Conservation (phyloP, 139 green algal species). For the Chlorella sorokiniana region DNA sequence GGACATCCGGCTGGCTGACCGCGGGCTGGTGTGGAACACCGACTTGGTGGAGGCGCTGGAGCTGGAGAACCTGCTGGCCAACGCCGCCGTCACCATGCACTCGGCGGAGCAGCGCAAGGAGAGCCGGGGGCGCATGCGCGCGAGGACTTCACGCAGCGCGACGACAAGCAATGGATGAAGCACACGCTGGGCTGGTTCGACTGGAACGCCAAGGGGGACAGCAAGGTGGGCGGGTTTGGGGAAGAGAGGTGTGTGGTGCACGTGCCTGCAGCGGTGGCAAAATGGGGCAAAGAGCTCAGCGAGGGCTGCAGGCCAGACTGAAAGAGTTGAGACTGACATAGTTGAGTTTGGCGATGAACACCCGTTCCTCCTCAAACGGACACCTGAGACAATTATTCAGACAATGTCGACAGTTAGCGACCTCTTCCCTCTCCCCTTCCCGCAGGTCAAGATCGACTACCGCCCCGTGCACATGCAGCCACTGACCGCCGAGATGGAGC, state of each 20-base stretch:
- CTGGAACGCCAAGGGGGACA: conserved; percentile 20
- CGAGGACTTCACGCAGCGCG: conserved; percentile 93
- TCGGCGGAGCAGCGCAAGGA: conserved; percentile 80
- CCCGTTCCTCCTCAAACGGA: too few species aligned
- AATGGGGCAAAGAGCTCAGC: too few species aligned
- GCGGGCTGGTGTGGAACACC: conserved; percentile 91
- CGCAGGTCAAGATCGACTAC: conserved; percentile 89
- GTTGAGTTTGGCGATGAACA: too few species aligned
- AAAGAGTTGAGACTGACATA: too few species aligned
- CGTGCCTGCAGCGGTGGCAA: background rate
- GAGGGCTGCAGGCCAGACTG: too few species aligned
- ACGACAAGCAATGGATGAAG: conserved; percentile 98
- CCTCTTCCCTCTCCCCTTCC: background rate
- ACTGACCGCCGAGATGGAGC: conserved; percentile 93
- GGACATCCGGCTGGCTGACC: conserved; percentile 54
- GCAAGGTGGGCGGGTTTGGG: conserved; percentile 25
- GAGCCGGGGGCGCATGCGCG: conserved; percentile 91
- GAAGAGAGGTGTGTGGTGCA: background rate
- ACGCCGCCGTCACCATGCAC: conserved; percentile 89
- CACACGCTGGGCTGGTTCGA: conserved; percentile 93
- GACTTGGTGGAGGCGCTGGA: conserved; percentile 97
- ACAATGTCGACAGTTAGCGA: background rate
- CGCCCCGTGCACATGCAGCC: conserved; percentile 96
- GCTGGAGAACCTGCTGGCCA: conserved; percentile 98
- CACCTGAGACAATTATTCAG: background rate